Conservation (phyloP, 192 early-diverging fungal genomes). For the Backusella westeae region DNA sequence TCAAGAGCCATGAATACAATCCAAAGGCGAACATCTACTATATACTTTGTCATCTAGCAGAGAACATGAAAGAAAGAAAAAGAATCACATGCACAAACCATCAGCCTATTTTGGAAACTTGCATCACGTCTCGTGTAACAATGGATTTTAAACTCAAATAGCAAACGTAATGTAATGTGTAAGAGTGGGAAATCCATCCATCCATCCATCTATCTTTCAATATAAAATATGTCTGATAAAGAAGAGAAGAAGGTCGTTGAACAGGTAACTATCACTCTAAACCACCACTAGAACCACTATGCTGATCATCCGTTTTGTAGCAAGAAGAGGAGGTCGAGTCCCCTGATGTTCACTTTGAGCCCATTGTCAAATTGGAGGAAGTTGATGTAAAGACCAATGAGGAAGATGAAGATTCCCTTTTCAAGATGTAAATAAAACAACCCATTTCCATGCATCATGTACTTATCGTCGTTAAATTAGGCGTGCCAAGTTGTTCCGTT, state of each 20-base stretch:
- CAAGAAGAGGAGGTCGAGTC: conserved; percentile 81
- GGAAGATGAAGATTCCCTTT: conserved; percentile 90
- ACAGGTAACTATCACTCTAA: conserved; percentile 14
- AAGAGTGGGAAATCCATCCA: conserved; percentile 8
- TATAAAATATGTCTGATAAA: conserved; percentile 33
- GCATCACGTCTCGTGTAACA: not conserved
- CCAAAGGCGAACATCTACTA: too few species aligned
- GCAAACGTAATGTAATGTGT: not conserved
- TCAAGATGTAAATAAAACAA: conserved; percentile 73
- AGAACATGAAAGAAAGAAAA: too few species aligned
- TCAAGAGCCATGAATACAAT: not conserved
- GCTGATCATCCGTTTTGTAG: conserved; percentile 8
- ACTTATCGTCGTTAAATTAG: conserved; percentile 38
- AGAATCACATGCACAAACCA: not conserved
- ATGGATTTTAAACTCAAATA: not conserved
- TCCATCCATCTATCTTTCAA: conserved; percentile 9
- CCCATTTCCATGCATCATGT: not conserved
- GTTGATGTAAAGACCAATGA: conserved; percentile 93
- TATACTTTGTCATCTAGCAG: too few species aligned
- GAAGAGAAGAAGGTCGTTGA: conserved; percentile 40
- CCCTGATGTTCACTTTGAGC: conserved; percentile 94
- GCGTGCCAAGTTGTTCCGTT: conserved; percentile 98
- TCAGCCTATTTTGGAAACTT: not conserved
- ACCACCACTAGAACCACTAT: not conserved
- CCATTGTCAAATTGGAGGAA: conserved; percentile 90